These are phyloP conservation scores for Chrysanthemum lavandulifolium DNA, from an alignment of 129 eudicot species.

Conservation along the genomic window DNA sequence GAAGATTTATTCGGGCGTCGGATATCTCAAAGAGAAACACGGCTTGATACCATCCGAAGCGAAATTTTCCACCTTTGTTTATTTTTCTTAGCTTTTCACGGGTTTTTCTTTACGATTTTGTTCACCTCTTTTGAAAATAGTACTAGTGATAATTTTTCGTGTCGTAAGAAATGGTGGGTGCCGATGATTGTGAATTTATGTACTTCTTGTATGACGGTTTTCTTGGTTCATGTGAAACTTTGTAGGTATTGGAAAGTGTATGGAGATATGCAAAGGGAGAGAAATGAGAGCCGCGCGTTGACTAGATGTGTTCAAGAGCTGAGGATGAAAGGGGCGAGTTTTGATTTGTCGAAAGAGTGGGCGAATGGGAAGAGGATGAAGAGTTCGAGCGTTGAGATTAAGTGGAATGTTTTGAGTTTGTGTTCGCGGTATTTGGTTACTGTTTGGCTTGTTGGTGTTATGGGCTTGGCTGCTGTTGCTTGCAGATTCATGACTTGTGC, in stretches of 20 bases:
- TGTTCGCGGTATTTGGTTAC: conserved; percentile 47
- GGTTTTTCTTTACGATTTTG: conserved; percentile 54
- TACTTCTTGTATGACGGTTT: conserved; percentile 41
- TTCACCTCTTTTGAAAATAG: conserved; percentile 32
- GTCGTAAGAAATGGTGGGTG: conserved; percentile 62
- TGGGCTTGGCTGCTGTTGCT: conserved; percentile 58
- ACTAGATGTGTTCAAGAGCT: conserved; percentile 67
- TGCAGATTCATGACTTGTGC: conserved; percentile 61
- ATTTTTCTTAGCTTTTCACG: conserved; percentile 69
- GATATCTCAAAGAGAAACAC: conserved; percentile 44
- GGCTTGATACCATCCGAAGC: conserved; percentile 34
- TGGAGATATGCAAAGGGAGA: conserved; percentile 52
- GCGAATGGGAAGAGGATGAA: conserved; percentile 56
- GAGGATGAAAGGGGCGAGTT: conserved; percentile 88
- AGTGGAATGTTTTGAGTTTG: conserved; percentile 69
- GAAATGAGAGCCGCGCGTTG: conserved; percentile 53
- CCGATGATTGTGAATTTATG: conserved; percentile 51
- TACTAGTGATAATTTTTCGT: conserved; percentile 3
- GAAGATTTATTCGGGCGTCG: conserved; percentile 53
- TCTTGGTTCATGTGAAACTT: conserved; percentile 60
- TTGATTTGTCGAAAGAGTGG: conserved; percentile 73
- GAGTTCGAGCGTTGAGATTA: conserved; percentile 92
- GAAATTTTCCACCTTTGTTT: conserved; percentile 68
- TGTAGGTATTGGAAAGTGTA: conserved; percentile 70
- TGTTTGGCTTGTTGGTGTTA: conserved; percentile 50